Percentiles rank a stretch among this genome's conserved stretches.
Evolutionary conservation across 345 rosid genomes (phyloP).

Genomic region (Citrus maxima): DNA sequence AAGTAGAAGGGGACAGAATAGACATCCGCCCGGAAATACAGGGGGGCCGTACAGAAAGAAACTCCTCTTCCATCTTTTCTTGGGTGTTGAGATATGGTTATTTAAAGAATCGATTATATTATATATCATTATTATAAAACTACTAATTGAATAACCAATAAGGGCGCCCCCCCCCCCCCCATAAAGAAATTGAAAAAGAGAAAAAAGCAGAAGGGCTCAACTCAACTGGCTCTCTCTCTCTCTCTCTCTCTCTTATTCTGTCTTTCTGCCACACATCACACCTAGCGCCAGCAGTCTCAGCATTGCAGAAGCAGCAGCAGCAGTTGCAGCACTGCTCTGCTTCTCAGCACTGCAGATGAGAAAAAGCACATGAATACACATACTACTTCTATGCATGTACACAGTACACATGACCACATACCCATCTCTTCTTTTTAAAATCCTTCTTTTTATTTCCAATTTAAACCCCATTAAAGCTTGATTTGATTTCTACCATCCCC

Average conservation of each 20-base stretch:
- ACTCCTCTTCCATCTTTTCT: background rate
- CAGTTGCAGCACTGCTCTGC: constrained; percentile 24
- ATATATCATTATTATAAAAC: background rate
- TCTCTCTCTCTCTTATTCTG: constrained; percentile 11
- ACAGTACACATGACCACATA: background rate
- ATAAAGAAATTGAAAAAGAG: too few species aligned
- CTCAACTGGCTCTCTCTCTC: background rate
- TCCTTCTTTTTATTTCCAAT: background rate
- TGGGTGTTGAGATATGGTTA: background rate
- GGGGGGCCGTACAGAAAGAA: constrained; percentile 39
- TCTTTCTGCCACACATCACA: constrained; percentile 43
- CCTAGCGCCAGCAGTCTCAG: constrained; percentile 31
- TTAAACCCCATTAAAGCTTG: constrained; percentile 21
- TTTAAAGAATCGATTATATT: background rate
- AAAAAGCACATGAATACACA: constrained; percentile 14
- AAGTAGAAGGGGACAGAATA: constrained; percentile 49
- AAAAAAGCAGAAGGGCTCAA: background rate
- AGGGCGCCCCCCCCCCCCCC: background rate
- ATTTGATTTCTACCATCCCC: constrained; percentile 31
- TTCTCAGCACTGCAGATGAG: constrained; percentile 21
- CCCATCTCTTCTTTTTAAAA: background rate
- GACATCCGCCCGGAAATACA: constrained; percentile 60
- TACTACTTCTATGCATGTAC: background rate
- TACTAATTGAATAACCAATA: too few species aligned
- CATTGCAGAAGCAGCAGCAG: constrained; percentile 41